These are phyloP conservation scores for Aureobasidium musti DNA, from an alignment of 2,329 filamentous ascomycete genomes.

Conservation along the genomic window DNA sequence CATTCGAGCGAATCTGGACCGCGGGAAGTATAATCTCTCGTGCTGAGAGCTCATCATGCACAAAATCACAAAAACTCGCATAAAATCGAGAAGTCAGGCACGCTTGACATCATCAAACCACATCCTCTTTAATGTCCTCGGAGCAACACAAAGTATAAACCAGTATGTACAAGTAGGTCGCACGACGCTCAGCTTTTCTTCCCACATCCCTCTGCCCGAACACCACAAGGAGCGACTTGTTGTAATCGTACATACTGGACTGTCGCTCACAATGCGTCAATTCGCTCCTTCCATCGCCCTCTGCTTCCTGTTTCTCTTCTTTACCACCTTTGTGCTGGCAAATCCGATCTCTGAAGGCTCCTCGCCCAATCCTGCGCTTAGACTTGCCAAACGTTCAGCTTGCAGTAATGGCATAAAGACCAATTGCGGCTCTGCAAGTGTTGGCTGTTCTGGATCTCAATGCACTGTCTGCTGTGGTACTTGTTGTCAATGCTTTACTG, in stretches of 20 bases:
- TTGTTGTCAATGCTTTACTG: slow-evolving; percentile 12
- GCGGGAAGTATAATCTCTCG: no score
- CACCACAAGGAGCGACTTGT: neutral
- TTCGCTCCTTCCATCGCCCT: neutral
- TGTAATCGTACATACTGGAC: neutral
- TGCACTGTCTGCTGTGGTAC: slow-evolving; percentile 11
- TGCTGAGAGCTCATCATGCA: neutral
- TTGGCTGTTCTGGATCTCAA: slow-evolving; percentile 3
- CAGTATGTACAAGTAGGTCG: neutral
- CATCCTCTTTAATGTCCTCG: neutral
- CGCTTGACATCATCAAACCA: neutral
- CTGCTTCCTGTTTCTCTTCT: neutral
- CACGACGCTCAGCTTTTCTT: neutral
- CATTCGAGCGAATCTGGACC: no score
- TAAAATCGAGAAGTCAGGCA: neutral
- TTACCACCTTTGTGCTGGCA: neutral
- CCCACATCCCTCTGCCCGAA: neutral
- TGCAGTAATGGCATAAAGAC: slow-evolving; percentile 14
- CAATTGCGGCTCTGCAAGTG: slow-evolving; percentile 8
- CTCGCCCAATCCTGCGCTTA: neutral
- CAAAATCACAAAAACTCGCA: no score
- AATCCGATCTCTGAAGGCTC: neutral
- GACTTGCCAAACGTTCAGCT: neutral
- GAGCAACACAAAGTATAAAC: neutral
- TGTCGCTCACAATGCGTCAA: neutral